These are phyloP conservation scores for Crotalaria pallida DNA, from an alignment of 306 rosid species.

Conservation along the genomic window DNA sequence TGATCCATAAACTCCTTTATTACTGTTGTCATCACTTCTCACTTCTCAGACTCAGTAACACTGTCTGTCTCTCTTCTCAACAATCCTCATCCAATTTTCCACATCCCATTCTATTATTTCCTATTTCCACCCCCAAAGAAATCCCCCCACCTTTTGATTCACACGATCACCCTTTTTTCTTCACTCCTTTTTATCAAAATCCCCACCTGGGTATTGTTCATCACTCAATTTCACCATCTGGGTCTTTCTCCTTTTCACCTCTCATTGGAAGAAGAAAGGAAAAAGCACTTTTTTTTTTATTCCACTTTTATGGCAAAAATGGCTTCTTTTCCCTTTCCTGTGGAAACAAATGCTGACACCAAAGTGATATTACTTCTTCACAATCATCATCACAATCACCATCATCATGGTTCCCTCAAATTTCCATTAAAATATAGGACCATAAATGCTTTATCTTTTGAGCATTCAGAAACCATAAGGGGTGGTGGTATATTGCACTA, in stretches of 20 bases:
- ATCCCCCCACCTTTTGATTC: not conserved
- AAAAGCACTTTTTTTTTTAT: not conserved
- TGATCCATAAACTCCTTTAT: too few species aligned
- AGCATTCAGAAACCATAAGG: conserved; percentile 8
- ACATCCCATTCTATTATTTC: not conserved
- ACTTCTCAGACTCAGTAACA: not conserved
- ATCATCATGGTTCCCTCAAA: conserved; percentile 11
- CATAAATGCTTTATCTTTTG: conserved; percentile 17
- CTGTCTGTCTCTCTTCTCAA: not conserved
- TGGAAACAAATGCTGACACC: conserved; percentile 40
- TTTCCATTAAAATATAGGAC: conserved; percentile 14
- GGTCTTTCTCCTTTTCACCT: conserved; percentile 18
- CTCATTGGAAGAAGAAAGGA: too few species aligned
- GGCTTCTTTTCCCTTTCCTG: conserved; percentile 40
- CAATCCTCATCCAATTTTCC: not conserved
- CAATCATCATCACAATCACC: not conserved
- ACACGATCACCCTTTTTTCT: not conserved
- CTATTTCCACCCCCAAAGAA: not conserved
- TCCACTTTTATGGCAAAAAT: conserved; percentile 41
- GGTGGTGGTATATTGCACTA: conserved; percentile 35
- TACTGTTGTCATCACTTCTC: too few species aligned
- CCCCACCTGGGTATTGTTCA: conserved; percentile 17
- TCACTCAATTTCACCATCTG: conserved; percentile 30
- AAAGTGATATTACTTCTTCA: conserved; percentile 38
- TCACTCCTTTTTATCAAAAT: conserved; percentile 7